A percentile compares a stretch with the other conserved stretches of the same genome.
phyloP scores from a whole-genome alignment of 73 alveolate genomes.

The Uronychia binucleata region DNA sequence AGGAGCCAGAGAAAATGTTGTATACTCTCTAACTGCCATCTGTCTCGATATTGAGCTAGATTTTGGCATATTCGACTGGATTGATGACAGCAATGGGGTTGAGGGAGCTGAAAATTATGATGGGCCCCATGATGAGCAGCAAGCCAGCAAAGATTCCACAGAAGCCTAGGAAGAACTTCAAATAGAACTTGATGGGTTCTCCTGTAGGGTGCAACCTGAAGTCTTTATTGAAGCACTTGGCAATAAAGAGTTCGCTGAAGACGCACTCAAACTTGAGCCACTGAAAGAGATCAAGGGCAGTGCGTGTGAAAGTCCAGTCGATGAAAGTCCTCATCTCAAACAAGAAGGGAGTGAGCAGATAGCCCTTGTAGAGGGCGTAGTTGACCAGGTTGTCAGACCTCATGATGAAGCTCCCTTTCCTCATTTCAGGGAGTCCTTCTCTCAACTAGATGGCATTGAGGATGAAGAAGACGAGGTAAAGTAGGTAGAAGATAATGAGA shows the following conservation, averaged over 20 bases:
- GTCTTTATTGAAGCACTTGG: slow-evolving; percentile 58
- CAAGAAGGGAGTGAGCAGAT: slow-evolving; percentile 79
- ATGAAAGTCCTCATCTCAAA: slow-evolving; percentile 83
- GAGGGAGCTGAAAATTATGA: slow-evolving; percentile 79
- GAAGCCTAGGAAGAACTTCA: slow-evolving; percentile 72
- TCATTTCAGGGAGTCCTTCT: slow-evolving; percentile 90
- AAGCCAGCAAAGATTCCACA: slow-evolving; percentile 63
- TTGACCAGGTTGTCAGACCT: slow-evolving; percentile 49
- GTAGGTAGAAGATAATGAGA: slow-evolving; percentile 76
- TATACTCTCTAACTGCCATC: slow-evolving; percentile 17
- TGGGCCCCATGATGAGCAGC: slow-evolving; percentile 80
- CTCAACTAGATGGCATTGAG: slow-evolving; percentile 85
- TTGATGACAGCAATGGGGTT: slow-evolving; percentile 84
- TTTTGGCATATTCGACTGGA: slow-evolving; percentile 70
- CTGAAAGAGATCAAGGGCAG: slow-evolving; percentile 85
- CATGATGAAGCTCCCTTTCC: slow-evolving; percentile 83
- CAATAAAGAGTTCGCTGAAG: slow-evolving; percentile 75
- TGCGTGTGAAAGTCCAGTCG: slow-evolving; percentile 91
- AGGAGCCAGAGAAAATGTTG: slow-evolving; percentile 16
- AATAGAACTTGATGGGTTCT: slow-evolving; percentile 44
- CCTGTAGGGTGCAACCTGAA: slow-evolving; percentile 57
- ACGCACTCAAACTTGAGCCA: slow-evolving; percentile 92
- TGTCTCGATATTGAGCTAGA: slow-evolving; percentile 46
- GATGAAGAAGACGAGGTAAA: slow-evolving; percentile 80
- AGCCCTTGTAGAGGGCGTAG: slow-evolving; percentile 59